phyloP scores from a whole-genome alignment of 257 asterid species.

The Nicotiana obtusifolia region DNA sequence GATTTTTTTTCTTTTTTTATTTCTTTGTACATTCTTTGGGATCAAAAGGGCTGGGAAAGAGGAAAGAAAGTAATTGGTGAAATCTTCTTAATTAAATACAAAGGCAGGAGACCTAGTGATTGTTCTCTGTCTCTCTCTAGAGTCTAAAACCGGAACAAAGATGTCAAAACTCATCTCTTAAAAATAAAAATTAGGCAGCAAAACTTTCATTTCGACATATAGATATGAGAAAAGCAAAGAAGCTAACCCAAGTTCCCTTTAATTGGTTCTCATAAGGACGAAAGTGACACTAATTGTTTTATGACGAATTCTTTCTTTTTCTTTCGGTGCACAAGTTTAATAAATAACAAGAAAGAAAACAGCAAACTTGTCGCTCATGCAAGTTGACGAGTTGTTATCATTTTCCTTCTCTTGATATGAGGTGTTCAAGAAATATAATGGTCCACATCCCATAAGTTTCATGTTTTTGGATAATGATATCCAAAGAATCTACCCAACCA shows the following conservation, averaged over 20 bases:
- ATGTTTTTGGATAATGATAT: not conserved
- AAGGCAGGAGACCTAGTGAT: too few species aligned
- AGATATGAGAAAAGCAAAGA: not conserved
- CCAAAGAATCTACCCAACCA: not conserved
- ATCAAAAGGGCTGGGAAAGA: not conserved
- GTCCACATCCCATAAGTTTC: not conserved
- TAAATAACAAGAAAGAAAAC: not conserved
- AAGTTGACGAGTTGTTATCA: conserved; percentile 9
- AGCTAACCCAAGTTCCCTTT: not conserved
- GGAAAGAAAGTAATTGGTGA: not conserved
- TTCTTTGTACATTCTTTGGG: not conserved
- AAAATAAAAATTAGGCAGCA: not conserved
- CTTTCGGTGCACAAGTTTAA: not conserved
- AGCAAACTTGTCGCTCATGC: not conserved
- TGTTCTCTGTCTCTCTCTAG: too few species aligned
- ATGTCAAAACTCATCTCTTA: not conserved
- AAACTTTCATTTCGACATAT: not conserved
- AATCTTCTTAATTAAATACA: not conserved
- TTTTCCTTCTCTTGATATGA: not conserved
- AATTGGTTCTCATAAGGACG: not conserved
- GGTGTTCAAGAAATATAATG: not conserved
- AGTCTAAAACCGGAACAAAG: not conserved
- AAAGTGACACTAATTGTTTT: not conserved
- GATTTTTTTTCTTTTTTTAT: not conserved
- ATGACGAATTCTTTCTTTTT: not conserved